Evolutionary conservation across 768 basidiomycete species (phyloP).

Genomic region (Boletus vermiculosoides): DNA sequence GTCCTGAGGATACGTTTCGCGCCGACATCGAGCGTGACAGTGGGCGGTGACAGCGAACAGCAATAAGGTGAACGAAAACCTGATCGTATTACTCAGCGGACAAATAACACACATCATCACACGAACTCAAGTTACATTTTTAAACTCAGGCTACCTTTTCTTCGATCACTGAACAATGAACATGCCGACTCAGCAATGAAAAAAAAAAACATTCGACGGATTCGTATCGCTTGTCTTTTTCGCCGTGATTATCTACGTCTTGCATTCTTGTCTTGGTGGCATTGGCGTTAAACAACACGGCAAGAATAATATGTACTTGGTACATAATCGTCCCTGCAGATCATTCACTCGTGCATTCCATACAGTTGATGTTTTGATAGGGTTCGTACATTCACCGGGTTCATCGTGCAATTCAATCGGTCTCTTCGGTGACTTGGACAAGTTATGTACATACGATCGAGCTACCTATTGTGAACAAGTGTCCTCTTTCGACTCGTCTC

Average conservation of each 20-base stretch:
- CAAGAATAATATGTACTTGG: conserved; percentile 40
- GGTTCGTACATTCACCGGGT: conserved; percentile 23
- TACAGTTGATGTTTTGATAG: conserved; percentile 37
- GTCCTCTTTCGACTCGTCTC: too few relatives aligned
- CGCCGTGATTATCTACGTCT: conserved; percentile 67
- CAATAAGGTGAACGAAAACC: neutral
- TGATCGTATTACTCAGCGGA: conserved; percentile 15
- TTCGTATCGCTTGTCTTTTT: neutral
- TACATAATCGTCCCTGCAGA: conserved; percentile 47
- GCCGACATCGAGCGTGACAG: conserved; percentile 20
- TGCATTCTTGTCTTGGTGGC: conserved; percentile 41
- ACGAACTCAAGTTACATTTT: too few relatives aligned
- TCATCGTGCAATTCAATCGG: neutral
- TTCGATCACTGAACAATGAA: neutral
- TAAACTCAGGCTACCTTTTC: too few relatives aligned
- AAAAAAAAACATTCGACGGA: neutral
- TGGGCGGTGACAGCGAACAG: neutral
- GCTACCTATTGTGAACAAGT: too few relatives aligned
- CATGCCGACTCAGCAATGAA: neutral
- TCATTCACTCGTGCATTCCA: conserved; percentile 54
- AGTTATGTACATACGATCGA: too few relatives aligned
- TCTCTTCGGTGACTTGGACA: neutral
- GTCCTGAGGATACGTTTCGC: conserved; percentile 13
- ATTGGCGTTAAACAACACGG: conserved; percentile 70
- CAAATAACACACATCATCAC: neutral